Base-by-base conservation (phyloP, 345 rosid species). In the Aegle marmelos region DNA sequence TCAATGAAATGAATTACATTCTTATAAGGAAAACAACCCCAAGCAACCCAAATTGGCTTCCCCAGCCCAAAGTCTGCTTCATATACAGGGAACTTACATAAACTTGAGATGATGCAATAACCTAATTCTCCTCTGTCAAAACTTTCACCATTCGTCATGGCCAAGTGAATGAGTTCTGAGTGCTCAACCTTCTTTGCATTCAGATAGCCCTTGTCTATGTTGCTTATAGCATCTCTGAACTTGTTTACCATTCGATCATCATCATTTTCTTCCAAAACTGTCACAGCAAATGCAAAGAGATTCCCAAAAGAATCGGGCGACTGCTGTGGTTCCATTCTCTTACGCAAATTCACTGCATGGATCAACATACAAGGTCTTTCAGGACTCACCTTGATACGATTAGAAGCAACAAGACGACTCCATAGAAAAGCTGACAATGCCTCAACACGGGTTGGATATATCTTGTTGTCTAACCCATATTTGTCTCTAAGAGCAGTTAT, bases 351-450 rank as follows among this genome's bases (percentile, higher is more conserved):
- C 76, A 87, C 87, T 0, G 85, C 81, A 50, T 87, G 88, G 60
- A 6, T 28, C 74, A 24, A 67, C 75, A 75, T 17, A 76, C 58
- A 71, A 63, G 54, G 54, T 16, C 54, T 79, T 39, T 67, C 39
- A 24, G 24, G 22, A 27, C 61, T 58, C 11, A 53, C 6, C 74
- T 84, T 77, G 27, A 36, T 24, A 10, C 76, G 41, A 17, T 73
- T 78, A 8, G 86, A 76, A 27, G 87, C 83, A 70, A 65, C 74
- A 69, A 81, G 80, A 6, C 90, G 86, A 39, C 76, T 83, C 87
- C 87, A 88, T 30, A 88, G 79, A 65, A 88, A 87, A 34, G 76
- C 67, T 0, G 89, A 86, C 50, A 87, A 73, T 24, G 86, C 89
- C 65, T 88, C 87, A 16, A 88, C 73, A 1, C 88, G 82, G 5